Evolutionary conservation across 768 basidiomycete species (phyloP).

Genomic region (Hebeloma cylindrosporum): DNA sequence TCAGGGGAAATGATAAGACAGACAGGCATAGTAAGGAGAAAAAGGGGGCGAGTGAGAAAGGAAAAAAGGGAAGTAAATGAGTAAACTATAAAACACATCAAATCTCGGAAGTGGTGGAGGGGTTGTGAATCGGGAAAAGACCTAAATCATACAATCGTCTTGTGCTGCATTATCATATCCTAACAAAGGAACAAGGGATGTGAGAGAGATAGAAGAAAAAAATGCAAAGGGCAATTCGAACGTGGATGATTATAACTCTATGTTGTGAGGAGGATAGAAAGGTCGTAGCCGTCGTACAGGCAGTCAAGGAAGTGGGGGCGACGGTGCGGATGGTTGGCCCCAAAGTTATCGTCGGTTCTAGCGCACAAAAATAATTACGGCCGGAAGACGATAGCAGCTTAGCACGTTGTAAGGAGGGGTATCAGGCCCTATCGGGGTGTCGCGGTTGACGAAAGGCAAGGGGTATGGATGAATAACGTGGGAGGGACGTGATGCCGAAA

Average conservation of each 20-base stretch:
- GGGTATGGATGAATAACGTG: constrained; percentile 6
- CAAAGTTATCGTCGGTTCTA: constrained; percentile 4
- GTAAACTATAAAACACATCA: constrained; percentile 15
- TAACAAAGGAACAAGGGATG: constrained; percentile 10
- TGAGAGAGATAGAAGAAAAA: constrained; percentile 10
- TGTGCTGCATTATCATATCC: constrained; percentile 25
- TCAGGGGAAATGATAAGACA: background rate
- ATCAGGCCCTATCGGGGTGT: constrained; percentile 22
- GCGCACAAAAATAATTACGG: constrained; percentile 5
- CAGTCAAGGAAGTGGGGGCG: background rate
- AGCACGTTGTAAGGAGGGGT: constrained; percentile 7
- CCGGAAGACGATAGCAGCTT: constrained; percentile 8
- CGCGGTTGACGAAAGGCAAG: constrained; percentile 10
- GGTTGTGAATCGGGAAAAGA: constrained; percentile 14
- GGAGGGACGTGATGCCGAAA: constrained; percentile 8
- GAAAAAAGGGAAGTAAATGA: constrained; percentile 1
- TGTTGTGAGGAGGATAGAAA: constrained; percentile 1
- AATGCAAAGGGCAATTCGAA: constrained; percentile 12
- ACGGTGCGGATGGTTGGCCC: background rate
- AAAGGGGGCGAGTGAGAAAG: background rate
- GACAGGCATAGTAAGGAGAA: constrained; percentile 7
- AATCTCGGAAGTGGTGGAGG: constrained; percentile 17
- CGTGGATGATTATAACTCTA: constrained; percentile 9
- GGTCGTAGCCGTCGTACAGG: background rate
- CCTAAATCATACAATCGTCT: constrained; percentile 28